Base-by-base conservation (phyloP, 2,329 filamentous ascomycete species). In the Cladosporium sphaerospermum region DNA sequence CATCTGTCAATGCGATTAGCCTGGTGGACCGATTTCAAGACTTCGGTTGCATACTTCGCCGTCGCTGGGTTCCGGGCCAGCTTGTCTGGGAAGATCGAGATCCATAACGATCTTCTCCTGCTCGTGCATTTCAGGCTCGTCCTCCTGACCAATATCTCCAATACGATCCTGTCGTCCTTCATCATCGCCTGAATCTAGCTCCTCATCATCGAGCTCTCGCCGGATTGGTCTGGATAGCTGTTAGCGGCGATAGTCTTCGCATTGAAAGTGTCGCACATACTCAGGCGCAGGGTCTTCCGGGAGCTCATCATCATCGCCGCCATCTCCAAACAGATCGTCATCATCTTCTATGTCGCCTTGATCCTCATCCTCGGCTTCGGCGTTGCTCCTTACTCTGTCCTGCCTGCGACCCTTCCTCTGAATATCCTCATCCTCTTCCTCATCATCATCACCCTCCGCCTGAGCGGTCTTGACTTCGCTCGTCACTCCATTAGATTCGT, bases 41-140 rank as follows among this genome's bases (percentile, higher is more conserved):
- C 23, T 28, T 7, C 23, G 5, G 4, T 42, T 19, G 41, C 65
- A 54, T 73, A 90, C 86, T 67, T 82, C 80, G 64, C 83, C 83
- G 64, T 90, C 84, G 58, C 79, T 83, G 36, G 85, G 79, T 63
- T 86, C 85, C 11, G 88, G 88, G 11, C 85, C 73, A 47, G 81
- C 77, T 67, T 91, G 88, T 43, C 87, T 79, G 62, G 80, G 83
- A 44, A 89, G 73, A 44, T 81, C 79, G 44, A 85, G 74, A 48
- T 83, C 82, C 71, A 83, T 78, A 50, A 87, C 69, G 16, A 70
- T 78, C 49, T 81, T 79, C 59, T 81, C 73, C 56, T 75, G 73
- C 33, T 66, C 65, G 6, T 69, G 69, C 45, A 69, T 67, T 8
- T 68, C 69, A 47, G 75, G 73, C 11, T 75, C 73, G 9, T 73